phyloP scores from a whole-genome alignment of 2,329 filamentous ascomycete species.

The Arthrobotrys megalospora region DNA sequence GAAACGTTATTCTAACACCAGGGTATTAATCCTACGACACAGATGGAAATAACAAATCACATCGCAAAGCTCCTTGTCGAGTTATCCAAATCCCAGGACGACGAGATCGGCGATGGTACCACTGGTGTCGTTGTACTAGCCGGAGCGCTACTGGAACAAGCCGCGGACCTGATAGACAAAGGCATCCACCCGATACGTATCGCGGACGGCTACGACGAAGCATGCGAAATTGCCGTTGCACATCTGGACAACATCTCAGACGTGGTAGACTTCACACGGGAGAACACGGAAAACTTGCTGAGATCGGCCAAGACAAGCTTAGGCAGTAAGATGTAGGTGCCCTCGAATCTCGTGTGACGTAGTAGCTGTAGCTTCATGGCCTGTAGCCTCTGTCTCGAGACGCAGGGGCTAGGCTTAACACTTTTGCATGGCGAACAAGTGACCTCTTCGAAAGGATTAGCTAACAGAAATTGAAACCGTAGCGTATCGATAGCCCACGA shows the following conservation, averaged over 20 bases:
- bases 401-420: not conserved
- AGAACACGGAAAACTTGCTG: constrained; percentile 86
- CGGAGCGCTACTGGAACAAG: constrained; percentile 94
- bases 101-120: constrained; percentile 98
- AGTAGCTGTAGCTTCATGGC: constrained; percentile 1
- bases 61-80: constrained; percentile 97
- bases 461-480: constrained; percentile 60
- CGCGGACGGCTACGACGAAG: constrained; percentile 97
- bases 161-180: constrained; percentile 98
- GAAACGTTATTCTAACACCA: constrained; percentile 32
- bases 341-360: constrained; percentile 16
- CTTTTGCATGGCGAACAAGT: constrained; percentile 19
- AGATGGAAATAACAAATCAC: constrained; percentile 99
- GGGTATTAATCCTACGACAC: constrained; percentile 36
- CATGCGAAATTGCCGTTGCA: constrained; percentile 94
- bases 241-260: constrained; percentile 96
- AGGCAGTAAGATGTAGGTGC: constrained; percentile 87
- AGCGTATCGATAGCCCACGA: constrained; percentile 96
- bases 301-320: constrained; percentile 96
- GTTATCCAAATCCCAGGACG: constrained; percentile 97
- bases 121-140: constrained; percentile 97
- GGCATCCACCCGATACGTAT: constrained; percentile 99
- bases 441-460: constrained; percentile 27
- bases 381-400: constrained; percentile 17
- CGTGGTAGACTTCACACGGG: constrained; percentile 84